These are phyloP conservation scores for Ocimum tenuiflorum DNA, from an alignment of 257 asterid species.

Conservation along the genomic window DNA sequence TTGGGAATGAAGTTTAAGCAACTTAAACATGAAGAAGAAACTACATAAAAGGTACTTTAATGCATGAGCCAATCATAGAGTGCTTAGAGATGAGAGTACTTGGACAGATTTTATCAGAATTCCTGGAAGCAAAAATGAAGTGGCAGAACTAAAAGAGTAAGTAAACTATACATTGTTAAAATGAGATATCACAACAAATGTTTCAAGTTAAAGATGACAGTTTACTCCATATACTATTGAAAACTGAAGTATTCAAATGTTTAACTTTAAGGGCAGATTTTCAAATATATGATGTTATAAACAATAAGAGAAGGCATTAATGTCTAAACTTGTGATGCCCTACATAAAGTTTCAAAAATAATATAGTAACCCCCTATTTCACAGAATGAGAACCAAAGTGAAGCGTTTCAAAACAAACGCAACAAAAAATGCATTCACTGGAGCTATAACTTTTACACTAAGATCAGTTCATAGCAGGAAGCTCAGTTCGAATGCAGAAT, in stretches of 20 bases:
- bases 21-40: constrained; percentile 7
- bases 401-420: not conserved
- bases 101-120: not conserved
- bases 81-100: not conserved
- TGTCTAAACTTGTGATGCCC: not conserved
- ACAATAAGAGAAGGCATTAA: not conserved
- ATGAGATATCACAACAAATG: too few relatives aligned
- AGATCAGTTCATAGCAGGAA: not conserved
- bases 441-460: not conserved
- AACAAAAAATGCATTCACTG: not conserved
- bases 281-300: not conserved
- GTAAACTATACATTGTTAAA: not conserved
- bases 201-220: not conserved
- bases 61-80: not conserved
- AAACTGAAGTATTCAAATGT: not conserved
- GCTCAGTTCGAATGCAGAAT: not conserved
- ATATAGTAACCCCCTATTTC: not conserved
- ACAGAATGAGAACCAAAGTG: not conserved
- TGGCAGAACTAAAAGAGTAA: not conserved
- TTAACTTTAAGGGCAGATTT: not conserved
- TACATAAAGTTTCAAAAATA: not conserved
- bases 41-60: not conserved
- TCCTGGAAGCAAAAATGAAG: not conserved
- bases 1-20: constrained; percentile 2
- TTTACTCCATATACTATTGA: not conserved